Evolutionary conservation across 345 rosid species (phyloP).

Genomic region (Tarenaya hassleriana): DNA sequence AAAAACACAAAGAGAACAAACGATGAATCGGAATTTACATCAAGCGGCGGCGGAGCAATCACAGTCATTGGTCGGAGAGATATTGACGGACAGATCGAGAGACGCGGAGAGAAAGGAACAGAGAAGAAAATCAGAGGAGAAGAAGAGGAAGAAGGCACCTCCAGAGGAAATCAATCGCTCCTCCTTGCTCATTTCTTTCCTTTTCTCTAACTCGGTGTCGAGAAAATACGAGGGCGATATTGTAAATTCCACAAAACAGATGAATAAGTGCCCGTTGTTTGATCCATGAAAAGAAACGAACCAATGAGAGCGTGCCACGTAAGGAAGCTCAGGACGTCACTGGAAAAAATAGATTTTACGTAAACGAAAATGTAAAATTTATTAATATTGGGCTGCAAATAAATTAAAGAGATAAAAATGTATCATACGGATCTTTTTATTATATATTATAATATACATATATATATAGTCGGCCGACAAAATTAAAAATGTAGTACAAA

Average conservation of each 20-base stretch:
- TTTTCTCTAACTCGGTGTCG: slow-evolving; percentile 14
- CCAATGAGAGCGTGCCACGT: slow-evolving; percentile 35
- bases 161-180: slow-evolving; percentile 24
- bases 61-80: slow-evolving; percentile 51
- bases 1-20: slow-evolving; percentile 8
- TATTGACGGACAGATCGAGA: slow-evolving; percentile 35
- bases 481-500: no score
- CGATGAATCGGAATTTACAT: slow-evolving; percentile 39
- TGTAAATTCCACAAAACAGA: slow-evolving; percentile 15
- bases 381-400: no score
- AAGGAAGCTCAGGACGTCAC: background rate
- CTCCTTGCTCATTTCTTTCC: slow-evolving; percentile 24
- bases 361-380: no score
- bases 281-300: slow-evolving; percentile 1
- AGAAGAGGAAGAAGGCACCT: slow-evolving; percentile 27
- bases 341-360: no score
- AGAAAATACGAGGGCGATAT: slow-evolving; percentile 2
- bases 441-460: no score
- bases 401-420: no score
- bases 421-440: no score
- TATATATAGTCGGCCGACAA: no score
- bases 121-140: slow-evolving; percentile 14
- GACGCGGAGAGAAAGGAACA: slow-evolving; percentile 17
- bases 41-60: slow-evolving; percentile 77
- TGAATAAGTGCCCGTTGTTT: slow-evolving; percentile 14